Evolutionary conservation across 2,329 filamentous ascomycete genomes (phyloP).

Genomic region (Cladosporium oxysporum): DNA sequence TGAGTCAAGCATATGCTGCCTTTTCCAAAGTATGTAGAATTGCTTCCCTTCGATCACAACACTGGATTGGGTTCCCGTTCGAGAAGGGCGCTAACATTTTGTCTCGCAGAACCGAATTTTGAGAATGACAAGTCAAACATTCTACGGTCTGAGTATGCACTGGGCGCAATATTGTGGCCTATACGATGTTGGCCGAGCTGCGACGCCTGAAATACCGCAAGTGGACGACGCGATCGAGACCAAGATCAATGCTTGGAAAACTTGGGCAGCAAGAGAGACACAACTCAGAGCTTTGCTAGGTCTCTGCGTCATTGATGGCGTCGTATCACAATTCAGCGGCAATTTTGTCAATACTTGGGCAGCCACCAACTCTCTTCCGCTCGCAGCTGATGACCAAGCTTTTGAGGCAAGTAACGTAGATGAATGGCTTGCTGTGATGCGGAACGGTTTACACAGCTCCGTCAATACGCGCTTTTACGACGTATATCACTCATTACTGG

Average conservation of each 20-base stretch:
- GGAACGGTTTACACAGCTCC: too few species aligned
- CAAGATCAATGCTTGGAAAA: not conserved
- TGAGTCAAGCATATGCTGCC: slow-evolving; percentile 2
- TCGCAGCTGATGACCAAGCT: not conserved
- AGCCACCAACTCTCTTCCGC: slow-evolving; percentile 5
- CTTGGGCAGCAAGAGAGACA: not conserved
- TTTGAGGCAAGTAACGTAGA: not conserved
- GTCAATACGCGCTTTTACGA: not conserved
- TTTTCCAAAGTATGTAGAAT: not conserved
- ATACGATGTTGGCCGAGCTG: not conserved
- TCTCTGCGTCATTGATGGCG: slow-evolving; percentile 1
- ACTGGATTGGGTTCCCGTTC: not conserved
- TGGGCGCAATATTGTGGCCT: slow-evolving; percentile 8
- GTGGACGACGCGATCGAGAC: not conserved
- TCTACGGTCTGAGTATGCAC: slow-evolving; percentile 5
- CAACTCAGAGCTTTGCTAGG: not conserved
- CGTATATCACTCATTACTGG: not conserved
- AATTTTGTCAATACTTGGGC: slow-evolving; percentile 8
- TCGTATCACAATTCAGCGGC: slow-evolving; percentile 8
- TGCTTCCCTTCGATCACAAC: not conserved
- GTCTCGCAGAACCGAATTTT: not conserved
- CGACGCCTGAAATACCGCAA: not conserved
- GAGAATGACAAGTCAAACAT: slow-evolving; percentile 5
- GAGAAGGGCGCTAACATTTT: not conserved
- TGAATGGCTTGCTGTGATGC: not conserved